phyloP scores from a whole-genome alignment of 495 filamentous ascomycete genomes.

The Penicillium daleae region DNA sequence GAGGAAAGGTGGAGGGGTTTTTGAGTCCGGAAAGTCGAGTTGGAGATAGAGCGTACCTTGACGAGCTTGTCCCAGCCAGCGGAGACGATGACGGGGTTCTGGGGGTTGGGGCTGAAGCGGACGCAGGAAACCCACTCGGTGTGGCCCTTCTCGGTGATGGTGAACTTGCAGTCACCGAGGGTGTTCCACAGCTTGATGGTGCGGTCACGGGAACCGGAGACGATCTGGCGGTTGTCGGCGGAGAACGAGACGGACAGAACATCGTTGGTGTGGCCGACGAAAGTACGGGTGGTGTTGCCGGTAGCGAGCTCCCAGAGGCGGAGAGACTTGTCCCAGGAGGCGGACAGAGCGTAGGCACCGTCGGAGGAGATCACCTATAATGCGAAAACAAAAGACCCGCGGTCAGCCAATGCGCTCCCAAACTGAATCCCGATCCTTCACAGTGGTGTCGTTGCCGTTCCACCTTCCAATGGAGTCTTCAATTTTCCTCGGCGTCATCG shows the following conservation, averaged over 20 bases:
- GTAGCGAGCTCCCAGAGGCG: constrained; percentile 98
- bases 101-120: constrained; percentile 98
- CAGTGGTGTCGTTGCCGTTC: constrained; percentile 21
- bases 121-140: constrained; percentile 99
- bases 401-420: constrained; percentile 40
- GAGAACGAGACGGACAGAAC: constrained; percentile 99
- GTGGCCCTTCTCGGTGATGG: constrained; percentile 99
- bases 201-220: constrained; percentile 96
- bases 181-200: constrained; percentile 99
- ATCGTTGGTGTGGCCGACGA: constrained; percentile 99
- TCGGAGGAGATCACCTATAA: constrained; percentile 97
- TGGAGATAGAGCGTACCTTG: constrained; percentile 73
- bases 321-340: constrained; percentile 99
- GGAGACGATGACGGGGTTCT: constrained; percentile 99
- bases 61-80: constrained; percentile 99
- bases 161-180: constrained; percentile 99
- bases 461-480: constrained; percentile 21
- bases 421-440: constrained; percentile 9
- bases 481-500: constrained; percentile 14
- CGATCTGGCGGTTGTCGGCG: constrained; percentile 99
- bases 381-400: constrained; percentile 30
- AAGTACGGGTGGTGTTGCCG: constrained; percentile 93
- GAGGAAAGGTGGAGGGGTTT: neutral
- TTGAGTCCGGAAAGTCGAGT: constrained; percentile 7
- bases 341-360: constrained; percentile 97